Base-by-base conservation (phyloP, 2,329 filamentous ascomycete genomes). In the Furcasterigmium furcatum region DNA sequence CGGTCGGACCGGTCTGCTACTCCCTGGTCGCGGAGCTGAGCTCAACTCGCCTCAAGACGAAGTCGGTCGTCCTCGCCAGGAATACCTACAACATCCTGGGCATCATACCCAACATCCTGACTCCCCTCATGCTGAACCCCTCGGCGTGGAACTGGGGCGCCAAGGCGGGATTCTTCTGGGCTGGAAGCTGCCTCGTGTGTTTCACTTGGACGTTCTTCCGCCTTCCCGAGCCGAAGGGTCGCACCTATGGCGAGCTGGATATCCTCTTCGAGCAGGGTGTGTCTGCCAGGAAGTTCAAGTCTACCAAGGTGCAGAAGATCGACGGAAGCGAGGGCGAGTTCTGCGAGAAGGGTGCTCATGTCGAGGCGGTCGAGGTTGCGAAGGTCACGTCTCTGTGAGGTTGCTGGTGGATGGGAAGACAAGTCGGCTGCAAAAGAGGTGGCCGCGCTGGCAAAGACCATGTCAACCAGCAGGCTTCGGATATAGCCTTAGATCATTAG, bases 171-270 rank as follows among this genome's bases (percentile, higher is more conserved):
- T 70, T 73, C 52, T 66, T 74, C 58, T 74, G 68, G 65, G 66
- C 64, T 6, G 65, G 55, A 22, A 66, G 73, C 9, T 74, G 74
- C 51, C 50, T 73, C 4, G 12, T 69, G 3, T 74, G 72, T 24
- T 60, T 72, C 3, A 43, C 68, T 2, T 82, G 79, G 68, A 73
- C 75, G 0, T 76, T 65, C 47, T 75, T 74, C 54, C 73, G 71
- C 16, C 63, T 79, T 5, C 76, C 76, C 5, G 79, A 82, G 63
- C 76, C 78, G 10, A 72, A 70, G 46, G 76, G 70, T 5, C 68
- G 74, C 32, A 77, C 74, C 0, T 74, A 76, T 44, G 75, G 71
- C 34, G 79, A 82, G 60, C 67, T 82, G 2, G 78, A 82, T 41
- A 59, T 74, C 13, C 58, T 83, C 47, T 82, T 82, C 53, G 71